Base-by-base conservation (phyloP, 2,329 filamentous ascomycete genomes). In the Cladosporium phlei region DNA sequence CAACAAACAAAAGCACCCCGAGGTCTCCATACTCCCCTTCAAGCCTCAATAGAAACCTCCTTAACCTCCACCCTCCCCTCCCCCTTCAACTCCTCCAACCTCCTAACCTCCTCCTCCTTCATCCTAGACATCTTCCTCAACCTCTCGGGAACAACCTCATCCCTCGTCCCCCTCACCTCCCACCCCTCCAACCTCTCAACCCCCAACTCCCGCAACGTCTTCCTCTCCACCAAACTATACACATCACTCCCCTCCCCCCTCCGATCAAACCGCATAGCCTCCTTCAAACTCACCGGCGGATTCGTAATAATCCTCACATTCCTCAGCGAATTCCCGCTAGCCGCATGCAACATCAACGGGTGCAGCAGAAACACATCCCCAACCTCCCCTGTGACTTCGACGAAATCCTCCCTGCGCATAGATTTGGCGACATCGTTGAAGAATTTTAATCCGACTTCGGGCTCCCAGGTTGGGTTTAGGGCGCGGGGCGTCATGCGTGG, bases 401-500 rank as follows among this genome's bases (percentile, higher is more conserved):
- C 71, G 56, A 80, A 78, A 3, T 68, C 64, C 8, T 62, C 55
- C 38, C 70, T 57, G 14, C 54, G 47, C 29, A 57, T 48, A 0
- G 54, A 51, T 7, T 55, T 54, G 2, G 64, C 65, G 29, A 74
- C 48, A 55, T 70, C 56, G 45, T 69, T 64, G 64, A 74, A 67
- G 55, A 73, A 81, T 5, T 62, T 59, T 2, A 73, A 58, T 22
- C 70, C 68, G 44, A 66, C 56, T 53, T 73, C 72, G 20, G 66
- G 55, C 17, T 56, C 50, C 53, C 78, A 78, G 2, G 66, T 66
- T 0, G 69, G 66, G 32, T 79, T 69, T 8, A 70, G 24, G 9
- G 46, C 70, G 1, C 80, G 69, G 0, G 79, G 76, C 17, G 70
- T 70, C 80, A 86, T 85, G 24, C 75, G 73, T n/a, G 82, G 81